Conservation (phyloP, 2,329 filamentous ascomycete species). For the Alternaria postmessia region DNA sequence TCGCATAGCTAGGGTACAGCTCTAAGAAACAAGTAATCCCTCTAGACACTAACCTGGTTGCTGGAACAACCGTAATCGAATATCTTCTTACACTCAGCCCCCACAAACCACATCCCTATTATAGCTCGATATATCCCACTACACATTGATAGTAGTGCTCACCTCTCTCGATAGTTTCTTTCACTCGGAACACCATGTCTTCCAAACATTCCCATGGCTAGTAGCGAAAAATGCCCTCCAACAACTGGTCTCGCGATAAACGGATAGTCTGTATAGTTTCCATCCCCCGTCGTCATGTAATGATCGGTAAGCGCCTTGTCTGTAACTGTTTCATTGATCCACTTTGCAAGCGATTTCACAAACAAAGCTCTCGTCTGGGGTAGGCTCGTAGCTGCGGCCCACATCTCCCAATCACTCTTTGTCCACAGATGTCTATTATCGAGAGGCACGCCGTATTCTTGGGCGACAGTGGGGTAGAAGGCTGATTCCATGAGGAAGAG, state of each 20-base stretch:
- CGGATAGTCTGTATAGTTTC: background rate
- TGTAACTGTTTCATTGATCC: background rate
- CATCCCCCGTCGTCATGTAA: background rate
- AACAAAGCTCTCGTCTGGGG: background rate
- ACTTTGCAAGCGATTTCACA: background rate
- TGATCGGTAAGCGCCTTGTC: background rate
- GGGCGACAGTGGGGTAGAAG: background rate
- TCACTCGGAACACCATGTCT: background rate
- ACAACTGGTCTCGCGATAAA: conserved; percentile 1
- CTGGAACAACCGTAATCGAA: background rate
- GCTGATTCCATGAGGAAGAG: background rate
- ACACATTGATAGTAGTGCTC: no score
- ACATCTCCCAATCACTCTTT: background rate
- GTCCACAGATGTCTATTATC: conserved; percentile 1
- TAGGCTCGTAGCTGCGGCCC: background rate
- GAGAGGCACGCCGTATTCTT: background rate
- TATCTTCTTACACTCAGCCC: background rate
- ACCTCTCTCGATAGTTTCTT: background rate
- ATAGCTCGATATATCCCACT: background rate
- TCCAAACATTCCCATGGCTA: background rate
- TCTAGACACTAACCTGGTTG: background rate
- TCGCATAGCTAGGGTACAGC: background rate
- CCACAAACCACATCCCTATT: background rate
- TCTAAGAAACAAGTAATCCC: background rate
- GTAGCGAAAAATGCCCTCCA: background rate